Percentiles rank a stretch among this genome's conserved stretches.
Evolutionary conservation across 148 eudicot genomes (phyloP).

Genomic region (Silene latifolia): DNA sequence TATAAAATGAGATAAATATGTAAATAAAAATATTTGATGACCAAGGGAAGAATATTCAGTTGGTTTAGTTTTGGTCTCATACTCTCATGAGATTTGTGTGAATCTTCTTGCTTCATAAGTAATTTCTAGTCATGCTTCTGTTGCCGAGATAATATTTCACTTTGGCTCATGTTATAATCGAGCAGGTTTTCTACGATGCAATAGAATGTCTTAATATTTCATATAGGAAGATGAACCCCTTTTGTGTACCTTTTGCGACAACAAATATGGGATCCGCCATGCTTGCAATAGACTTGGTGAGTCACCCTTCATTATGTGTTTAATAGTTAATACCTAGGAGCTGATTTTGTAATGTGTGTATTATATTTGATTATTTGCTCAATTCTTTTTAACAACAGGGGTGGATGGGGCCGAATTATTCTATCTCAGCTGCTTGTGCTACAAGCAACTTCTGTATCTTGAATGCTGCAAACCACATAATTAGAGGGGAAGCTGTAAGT

Average conservation of each 20-base stretch:
- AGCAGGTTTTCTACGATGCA: conserved; percentile 87
- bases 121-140: not conserved
- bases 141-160: conserved; percentile 9
- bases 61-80: not conserved
- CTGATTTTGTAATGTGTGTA: not conserved
- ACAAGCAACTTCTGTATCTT: conserved; percentile 93
- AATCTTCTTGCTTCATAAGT: not conserved
- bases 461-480: conserved; percentile 92
- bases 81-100: conserved; percentile 1
- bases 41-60: not conserved
- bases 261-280: conserved; percentile 99
- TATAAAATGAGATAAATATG: not conserved
- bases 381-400: conserved; percentile 46
- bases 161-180: conserved; percentile 24
- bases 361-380: conserved; percentile 15
- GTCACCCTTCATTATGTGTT: conserved; percentile 17
- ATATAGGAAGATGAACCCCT: conserved; percentile 96
- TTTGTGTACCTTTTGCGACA: conserved; percentile 91
- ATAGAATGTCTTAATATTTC: conserved; percentile 88
- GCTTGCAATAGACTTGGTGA: conserved; percentile 94
- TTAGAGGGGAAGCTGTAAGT: conserved; percentile 96
- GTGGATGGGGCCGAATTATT: conserved; percentile 99
- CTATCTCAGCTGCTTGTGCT: conserved; percentile 97
- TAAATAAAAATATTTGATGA: not conserved
- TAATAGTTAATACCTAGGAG: not conserved